These are phyloP conservation scores for Fusarium brevicatenulatum DNA, from an alignment of 2,329 filamentous ascomycete species.

Conservation along the genomic window DNA sequence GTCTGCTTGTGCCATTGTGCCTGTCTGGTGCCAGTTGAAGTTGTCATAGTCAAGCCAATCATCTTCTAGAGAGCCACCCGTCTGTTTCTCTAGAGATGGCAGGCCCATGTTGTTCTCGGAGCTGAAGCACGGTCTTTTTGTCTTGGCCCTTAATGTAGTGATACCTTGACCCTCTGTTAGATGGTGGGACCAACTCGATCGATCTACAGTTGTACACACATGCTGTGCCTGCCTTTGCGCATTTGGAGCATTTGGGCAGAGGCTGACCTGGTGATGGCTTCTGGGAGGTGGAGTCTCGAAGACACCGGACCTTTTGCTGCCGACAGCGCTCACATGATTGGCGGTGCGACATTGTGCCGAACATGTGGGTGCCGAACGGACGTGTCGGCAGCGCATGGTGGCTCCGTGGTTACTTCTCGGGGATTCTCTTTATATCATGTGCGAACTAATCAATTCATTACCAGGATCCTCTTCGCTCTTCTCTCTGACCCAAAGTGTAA, in stretches of 20 bases:
- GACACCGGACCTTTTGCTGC: background rate
- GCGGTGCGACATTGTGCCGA: background rate
- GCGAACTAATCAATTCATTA: background rate
- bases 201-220: background rate
- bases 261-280: background rate
- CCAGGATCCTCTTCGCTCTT: background rate
- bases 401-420: background rate
- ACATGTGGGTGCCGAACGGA: background rate
- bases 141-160: background rate
- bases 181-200: background rate
- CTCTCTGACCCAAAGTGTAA: background rate
- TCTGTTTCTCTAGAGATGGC: background rate
- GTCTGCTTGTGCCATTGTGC: background rate
- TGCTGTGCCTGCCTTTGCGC: background rate
- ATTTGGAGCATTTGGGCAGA: background rate
- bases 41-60: background rate
- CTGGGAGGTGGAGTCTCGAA: background rate
- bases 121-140: background rate
- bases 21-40: background rate
- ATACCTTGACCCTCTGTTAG: background rate
- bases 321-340: background rate
- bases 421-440: background rate
- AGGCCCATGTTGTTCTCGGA: background rate
- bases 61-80: background rate
- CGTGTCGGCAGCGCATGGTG: background rate